Conservation (phyloP, 768 basidiomycete species). For the Auriscalpium vulgare region DNA sequence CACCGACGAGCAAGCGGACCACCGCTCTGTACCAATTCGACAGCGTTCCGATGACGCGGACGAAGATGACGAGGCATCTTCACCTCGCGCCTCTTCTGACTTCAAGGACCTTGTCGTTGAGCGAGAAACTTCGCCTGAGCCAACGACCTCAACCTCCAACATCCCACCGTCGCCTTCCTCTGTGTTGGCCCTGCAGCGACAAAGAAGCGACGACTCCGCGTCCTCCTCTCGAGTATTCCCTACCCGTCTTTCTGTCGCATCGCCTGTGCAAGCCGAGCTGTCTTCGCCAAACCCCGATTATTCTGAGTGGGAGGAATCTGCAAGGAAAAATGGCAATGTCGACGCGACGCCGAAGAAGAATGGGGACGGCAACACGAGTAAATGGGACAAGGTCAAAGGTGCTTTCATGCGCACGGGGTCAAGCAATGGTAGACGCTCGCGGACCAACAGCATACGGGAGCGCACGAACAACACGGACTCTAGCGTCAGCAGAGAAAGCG, state of each 20-base stretch:
- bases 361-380: slow-evolving; percentile 45
- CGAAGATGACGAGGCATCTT: slow-evolving; percentile 38
- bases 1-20: slow-evolving; percentile 29
- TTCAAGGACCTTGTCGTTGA: slow-evolving; percentile 60
- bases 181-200: slow-evolving; percentile 34
- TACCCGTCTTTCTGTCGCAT: slow-evolving; percentile 51
- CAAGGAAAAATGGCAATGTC: slow-evolving; percentile 13
- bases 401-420: slow-evolving; percentile 62
- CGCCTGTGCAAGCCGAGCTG: slow-evolving; percentile 53
- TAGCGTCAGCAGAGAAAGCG: slow-evolving; percentile 15
- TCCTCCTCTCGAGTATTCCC: slow-evolving; percentile 46
- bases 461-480: slow-evolving; percentile 59
- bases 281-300: slow-evolving; percentile 35
- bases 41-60: slow-evolving; percentile 29
- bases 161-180: slow-evolving; percentile 44
- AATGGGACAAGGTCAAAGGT: slow-evolving; percentile 70
- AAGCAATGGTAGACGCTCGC: slow-evolving; percentile 63
- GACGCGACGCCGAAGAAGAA: slow-evolving; percentile 43
- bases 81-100: slow-evolving; percentile 47
- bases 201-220: slow-evolving; percentile 35
- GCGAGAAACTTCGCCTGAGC: slow-evolving; percentile 51
- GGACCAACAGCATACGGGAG: slow-evolving; percentile 66
- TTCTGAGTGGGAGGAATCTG: slow-evolving; percentile 22
- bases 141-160: slow-evolving; percentile 32
- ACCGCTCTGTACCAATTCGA: slow-evolving; percentile 4